Base-by-base conservation (phyloP, 192 early-diverging fungal species). In the Cetraspora pellucida region DNA sequence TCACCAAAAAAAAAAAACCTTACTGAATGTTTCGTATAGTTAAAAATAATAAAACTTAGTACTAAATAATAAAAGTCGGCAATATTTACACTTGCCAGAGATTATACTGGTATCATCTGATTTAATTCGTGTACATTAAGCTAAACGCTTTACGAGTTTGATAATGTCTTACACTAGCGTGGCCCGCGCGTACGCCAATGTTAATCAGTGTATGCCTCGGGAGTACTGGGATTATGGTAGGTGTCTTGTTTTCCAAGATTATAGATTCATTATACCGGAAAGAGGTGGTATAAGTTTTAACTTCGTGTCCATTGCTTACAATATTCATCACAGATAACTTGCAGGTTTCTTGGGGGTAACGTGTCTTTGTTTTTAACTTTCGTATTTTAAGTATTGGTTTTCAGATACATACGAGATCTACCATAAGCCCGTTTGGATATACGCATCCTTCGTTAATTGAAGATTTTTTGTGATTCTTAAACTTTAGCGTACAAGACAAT, bases 211-310 rank as follows among this genome's bases (percentile, higher is more conserved):
- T 25, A 90, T 90, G 88, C 91, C 93, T 2, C 85, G 87, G 74
- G 87, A 92, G 28, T 98, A 99, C 86, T 99, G 95, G 95, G 95
- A 99, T 87, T 98, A 98, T 79, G 96, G 74, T 66, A 76, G 28
- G 30, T 74, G 28, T 16, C 30, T 16, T 55, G 1, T 19, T 19
- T 28, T 2, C 57, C 23, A 2, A 17, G 10, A 16, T 30, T 13
- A n/a, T 5, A 57, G n/a, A 44, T 43, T 14, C 1, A 44, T 30
- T 28, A 14, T 23, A 47, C 27, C 17, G 11, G 16, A 10, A 17
- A 19, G 63, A 37, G 21, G n/a, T 23, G 37, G 37, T 7, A 9
- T 23, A 37, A 23, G 17, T 67, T 37, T 27, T 5, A 4, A 0
- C 16, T 4, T 6, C 44, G 4, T 66, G 27, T 31, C 10, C n/a